These are phyloP conservation scores for Erodium chrysanthum DNA, from an alignment of 441 rosid species.

Conservation along the genomic window DNA sequence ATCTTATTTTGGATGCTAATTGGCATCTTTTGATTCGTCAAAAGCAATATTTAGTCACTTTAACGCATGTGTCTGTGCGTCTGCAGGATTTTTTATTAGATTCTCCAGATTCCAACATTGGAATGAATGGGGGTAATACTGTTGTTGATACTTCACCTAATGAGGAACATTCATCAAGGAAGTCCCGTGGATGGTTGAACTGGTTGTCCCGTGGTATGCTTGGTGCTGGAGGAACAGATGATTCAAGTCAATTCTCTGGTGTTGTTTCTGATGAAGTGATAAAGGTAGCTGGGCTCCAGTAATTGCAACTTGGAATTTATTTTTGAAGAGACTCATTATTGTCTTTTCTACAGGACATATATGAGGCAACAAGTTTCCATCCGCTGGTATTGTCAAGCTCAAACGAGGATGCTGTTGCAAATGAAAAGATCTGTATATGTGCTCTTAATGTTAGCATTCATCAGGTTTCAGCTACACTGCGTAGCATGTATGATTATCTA, in stretches of 20 bases:
- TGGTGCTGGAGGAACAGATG: slow-evolving; percentile 97
- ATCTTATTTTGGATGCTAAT: not conserved
- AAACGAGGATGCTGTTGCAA: slow-evolving; percentile 31
- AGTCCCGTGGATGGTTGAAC: slow-evolving; percentile 90
- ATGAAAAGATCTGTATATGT: slow-evolving; percentile 43
- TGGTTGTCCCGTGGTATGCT: slow-evolving; percentile 98
- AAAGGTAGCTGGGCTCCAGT: slow-evolving; percentile 44
- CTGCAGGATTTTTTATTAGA: slow-evolving; percentile 47
- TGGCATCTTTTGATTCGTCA: slow-evolving; percentile 14
- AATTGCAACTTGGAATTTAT: slow-evolving; percentile 17
- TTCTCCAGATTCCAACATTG: slow-evolving; percentile 27
- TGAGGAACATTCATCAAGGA: slow-evolving; percentile 47
- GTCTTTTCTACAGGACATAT: slow-evolving; percentile 59
- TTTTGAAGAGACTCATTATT: slow-evolving; percentile 16
- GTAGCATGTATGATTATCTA: slow-evolving; percentile 37
- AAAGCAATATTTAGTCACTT: not conserved
- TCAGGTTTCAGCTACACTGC: slow-evolving; percentile 44
- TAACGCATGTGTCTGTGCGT: slow-evolving; percentile 19
- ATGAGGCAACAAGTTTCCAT: slow-evolving; percentile 78
- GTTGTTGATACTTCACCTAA: slow-evolving; percentile 43
- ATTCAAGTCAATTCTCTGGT: slow-evolving; percentile 86
- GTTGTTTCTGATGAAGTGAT: slow-evolving; percentile 89
- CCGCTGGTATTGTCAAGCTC: slow-evolving; percentile 39
- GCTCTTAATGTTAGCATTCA: slow-evolving; percentile 43
- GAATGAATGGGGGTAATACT: slow-evolving; percentile 25